These are phyloP conservation scores for Umbelopsis sp. DNA, from an alignment of 192 early-diverging fungal genomes.

Conservation along the genomic window DNA sequence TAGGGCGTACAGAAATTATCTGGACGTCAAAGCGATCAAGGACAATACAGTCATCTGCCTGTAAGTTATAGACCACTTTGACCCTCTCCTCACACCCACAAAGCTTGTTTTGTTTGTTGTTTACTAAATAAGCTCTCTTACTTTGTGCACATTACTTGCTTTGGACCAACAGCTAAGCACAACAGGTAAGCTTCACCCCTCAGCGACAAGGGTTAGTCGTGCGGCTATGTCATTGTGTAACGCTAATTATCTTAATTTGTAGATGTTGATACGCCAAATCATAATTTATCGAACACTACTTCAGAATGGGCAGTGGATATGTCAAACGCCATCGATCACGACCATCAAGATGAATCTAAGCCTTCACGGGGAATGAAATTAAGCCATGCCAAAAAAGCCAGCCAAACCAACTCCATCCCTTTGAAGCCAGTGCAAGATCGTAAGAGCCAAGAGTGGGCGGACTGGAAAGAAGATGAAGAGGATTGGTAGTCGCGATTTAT, in stretches of 20 bases:
- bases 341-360: slow-evolving; percentile 1
- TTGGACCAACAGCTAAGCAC: not conserved
- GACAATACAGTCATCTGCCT: slow-evolving; percentile 3
- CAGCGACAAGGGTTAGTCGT: not conserved
- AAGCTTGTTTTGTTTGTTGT: too few species aligned
- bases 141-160: not conserved
- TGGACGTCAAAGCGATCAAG: slow-evolving; percentile 5
- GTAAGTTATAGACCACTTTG: not conserved
- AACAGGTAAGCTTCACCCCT: not conserved
- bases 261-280: not conserved
- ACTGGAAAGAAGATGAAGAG: slow-evolving; percentile 20
- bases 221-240: slow-evolving; percentile 14
- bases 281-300: slow-evolving; percentile 6
- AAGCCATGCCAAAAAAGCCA: not conserved
- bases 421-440: slow-evolving; percentile 1
- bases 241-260: not conserved
- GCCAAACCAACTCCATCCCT: slow-evolving; percentile 1
- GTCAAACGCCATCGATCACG: slow-evolving; percentile 9
- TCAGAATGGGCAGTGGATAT: slow-evolving; percentile 21
- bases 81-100: too few species aligned
- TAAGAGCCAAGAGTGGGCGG: slow-evolving; percentile 16
- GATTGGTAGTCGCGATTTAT: not conserved
- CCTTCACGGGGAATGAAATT: slow-evolving; percentile 2
- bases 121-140: too few species aligned
- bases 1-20: slow-evolving; percentile 13